These are phyloP conservation scores for Aristolochia fimbriata DNA, from an alignment of 164 flowering plant genomes.

Conservation along the genomic window DNA sequence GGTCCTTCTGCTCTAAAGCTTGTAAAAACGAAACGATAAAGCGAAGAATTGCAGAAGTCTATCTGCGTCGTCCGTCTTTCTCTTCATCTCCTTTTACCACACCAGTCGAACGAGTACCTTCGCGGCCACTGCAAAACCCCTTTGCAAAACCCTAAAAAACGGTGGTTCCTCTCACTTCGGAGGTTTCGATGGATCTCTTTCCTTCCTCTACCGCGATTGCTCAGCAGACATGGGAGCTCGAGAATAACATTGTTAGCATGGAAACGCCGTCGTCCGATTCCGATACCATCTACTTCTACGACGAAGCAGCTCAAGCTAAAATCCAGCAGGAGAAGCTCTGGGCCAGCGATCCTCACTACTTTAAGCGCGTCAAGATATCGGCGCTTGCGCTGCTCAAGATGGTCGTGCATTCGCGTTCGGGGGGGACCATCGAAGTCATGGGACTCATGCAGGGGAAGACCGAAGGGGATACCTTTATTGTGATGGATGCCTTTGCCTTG, in stretches of 20 bases:
- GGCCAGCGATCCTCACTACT: slow-evolving; percentile 81
- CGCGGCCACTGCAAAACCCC: no score
- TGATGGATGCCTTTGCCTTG: slow-evolving; percentile 96
- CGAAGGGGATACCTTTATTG: slow-evolving; percentile 84
- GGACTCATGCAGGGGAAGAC: slow-evolving; percentile 99
- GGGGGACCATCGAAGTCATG: slow-evolving; percentile 97
- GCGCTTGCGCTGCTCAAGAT: slow-evolving; percentile 94
- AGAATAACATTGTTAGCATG: slow-evolving; percentile 59
- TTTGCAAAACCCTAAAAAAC: no score
- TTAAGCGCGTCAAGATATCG: slow-evolving; percentile 90
- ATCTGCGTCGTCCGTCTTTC: no score
- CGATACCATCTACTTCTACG: slow-evolving; percentile 82
- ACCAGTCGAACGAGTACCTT: no score
- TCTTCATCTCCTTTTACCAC: no score
- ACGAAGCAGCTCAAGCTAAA: slow-evolving; percentile 60
- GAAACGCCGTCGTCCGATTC: slow-evolving; percentile 24
- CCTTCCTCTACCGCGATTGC: slow-evolving; percentile 47
- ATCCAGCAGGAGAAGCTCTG: slow-evolving; percentile 90
- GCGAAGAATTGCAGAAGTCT: no score
- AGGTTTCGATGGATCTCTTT: neutral
- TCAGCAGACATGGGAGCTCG: slow-evolving; percentile 85
- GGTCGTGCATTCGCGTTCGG: slow-evolving; percentile 99
- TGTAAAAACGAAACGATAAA: no score
- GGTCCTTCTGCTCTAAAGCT: no score
- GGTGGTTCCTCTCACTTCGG: no score